Evolutionary conservation across 2,329 filamentous ascomycete species (phyloP).

Genomic region (Stagonosporopsis chrysanthemi): DNA sequence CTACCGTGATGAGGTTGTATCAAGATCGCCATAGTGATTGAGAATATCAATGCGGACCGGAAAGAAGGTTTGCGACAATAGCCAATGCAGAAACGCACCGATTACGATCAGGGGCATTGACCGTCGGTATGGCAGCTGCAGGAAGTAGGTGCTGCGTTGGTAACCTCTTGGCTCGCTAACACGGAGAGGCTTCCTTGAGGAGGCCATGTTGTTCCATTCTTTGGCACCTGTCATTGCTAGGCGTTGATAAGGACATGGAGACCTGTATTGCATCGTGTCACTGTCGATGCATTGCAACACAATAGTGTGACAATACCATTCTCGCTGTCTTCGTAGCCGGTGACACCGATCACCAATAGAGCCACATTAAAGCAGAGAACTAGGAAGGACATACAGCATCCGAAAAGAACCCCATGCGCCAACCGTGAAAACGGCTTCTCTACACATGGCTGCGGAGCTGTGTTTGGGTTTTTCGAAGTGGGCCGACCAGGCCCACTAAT

Average conservation of each 20-base stretch:
- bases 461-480: not conserved
- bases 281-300: not conserved
- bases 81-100: slow-evolving; percentile 51
- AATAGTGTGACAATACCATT: not conserved
- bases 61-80: slow-evolving; percentile 55
- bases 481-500: not conserved
- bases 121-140: slow-evolving; percentile 51
- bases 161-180: slow-evolving; percentile 41
- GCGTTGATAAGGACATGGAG: slow-evolving; percentile 60
- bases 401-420: slow-evolving; percentile 32
- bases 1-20: not conserved
- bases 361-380: slow-evolving; percentile 28
- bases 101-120: slow-evolving; percentile 45
- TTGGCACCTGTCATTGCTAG: slow-evolving; percentile 52
- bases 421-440: slow-evolving; percentile 13
- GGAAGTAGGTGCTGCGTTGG: slow-evolving; percentile 53
- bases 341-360: slow-evolving; percentile 3
- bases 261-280: slow-evolving; percentile 10
- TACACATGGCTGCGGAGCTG: not conserved
- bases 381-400: slow-evolving; percentile 21
- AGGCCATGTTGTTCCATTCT: slow-evolving; percentile 57
- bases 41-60: slow-evolving; percentile 36
- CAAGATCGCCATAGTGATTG: not conserved
- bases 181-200: slow-evolving; percentile 42
- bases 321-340: not conserved